These are phyloP conservation scores for Cutaneotrichosporon cyanovorans DNA, from an alignment of 1,284 basidiomycete genomes.

Conservation along the genomic window DNA sequence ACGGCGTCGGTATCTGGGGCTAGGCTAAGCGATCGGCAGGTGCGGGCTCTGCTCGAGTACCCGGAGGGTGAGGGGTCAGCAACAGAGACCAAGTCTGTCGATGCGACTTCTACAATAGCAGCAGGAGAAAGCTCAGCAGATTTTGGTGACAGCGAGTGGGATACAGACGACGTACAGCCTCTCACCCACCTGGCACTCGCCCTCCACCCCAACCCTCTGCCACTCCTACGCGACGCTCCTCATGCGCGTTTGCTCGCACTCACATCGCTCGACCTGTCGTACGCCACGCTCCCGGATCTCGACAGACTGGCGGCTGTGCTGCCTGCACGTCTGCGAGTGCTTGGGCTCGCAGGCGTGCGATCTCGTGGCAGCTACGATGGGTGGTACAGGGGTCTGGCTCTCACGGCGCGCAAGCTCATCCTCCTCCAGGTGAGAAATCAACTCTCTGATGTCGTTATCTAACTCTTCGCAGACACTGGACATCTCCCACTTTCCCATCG, in stretches of 20 bases:
- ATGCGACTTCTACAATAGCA: no score
- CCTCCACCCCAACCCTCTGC: constrained; percentile 21
- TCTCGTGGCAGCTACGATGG: constrained; percentile 5
- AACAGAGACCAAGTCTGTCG: neutral
- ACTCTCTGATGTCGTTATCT: neutral
- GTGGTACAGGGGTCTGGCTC: constrained; percentile 17
- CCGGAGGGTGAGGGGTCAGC: neutral
- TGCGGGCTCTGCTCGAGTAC: constrained; percentile 18
- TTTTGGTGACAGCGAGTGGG: constrained; percentile 21
- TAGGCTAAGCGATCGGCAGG: constrained; percentile 19
- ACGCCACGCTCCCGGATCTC: constrained; percentile 23
- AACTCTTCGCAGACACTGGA: constrained; percentile 27
- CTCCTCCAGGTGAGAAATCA: constrained; percentile 25
- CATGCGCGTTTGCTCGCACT: constrained; percentile 13
- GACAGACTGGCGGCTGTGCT: constrained; percentile 22
- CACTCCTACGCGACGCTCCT: constrained; percentile 21
- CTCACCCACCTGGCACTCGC: constrained; percentile 26
- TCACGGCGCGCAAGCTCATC: constrained; percentile 25
- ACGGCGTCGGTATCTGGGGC: constrained; percentile 13
- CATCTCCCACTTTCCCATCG: constrained; percentile 19
- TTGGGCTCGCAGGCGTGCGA: constrained; percentile 24
- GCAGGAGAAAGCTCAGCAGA: no score
- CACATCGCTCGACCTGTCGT: constrained; percentile 32
- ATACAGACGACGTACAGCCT: constrained; percentile 7
- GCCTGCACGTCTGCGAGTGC: constrained; percentile 21